These are phyloP conservation scores for Leptographium radiaticola DNA, from an alignment of 2,329 filamentous ascomycete species.

Conservation along the genomic window DNA sequence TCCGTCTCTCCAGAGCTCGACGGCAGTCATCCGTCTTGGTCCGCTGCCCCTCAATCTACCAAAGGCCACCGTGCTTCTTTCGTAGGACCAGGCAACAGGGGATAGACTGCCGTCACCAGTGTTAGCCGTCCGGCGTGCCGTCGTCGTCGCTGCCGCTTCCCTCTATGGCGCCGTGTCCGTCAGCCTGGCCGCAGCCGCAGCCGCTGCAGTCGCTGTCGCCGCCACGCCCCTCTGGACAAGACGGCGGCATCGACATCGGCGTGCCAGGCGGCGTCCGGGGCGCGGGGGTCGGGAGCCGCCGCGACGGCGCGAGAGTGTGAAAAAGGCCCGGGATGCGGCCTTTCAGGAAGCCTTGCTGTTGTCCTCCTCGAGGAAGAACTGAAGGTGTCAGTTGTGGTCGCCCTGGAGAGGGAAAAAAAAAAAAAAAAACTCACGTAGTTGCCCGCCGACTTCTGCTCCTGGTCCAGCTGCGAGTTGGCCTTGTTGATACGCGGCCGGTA, in stretches of 20 bases:
- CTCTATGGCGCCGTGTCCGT: neutral
- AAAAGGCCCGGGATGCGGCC: constrained; percentile 35
- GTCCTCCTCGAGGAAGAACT: constrained; percentile 91
- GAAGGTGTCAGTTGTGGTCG: too few species aligned
- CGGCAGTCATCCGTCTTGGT: constrained; percentile 50
- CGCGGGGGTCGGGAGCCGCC: neutral
- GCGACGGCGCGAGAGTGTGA: neutral
- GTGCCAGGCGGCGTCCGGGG: neutral
- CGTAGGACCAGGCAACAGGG: constrained; percentile 53
- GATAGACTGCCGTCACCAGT: constrained; percentile 47
- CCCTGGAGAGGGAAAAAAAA: neutral
- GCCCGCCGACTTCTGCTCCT: constrained; percentile 87
- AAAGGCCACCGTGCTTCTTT: neutral
- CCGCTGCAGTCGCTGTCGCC: neutral
- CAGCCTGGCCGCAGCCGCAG: neutral
- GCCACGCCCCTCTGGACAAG: neutral
- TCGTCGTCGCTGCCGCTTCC: constrained; percentile 31
- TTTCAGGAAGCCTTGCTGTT: constrained; percentile 46
- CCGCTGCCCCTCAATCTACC: constrained; percentile 43
- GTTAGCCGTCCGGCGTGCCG: constrained; percentile 54
- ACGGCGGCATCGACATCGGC: neutral
- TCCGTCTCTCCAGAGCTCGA: constrained; percentile 17
- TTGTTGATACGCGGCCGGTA: constrained; percentile 99
- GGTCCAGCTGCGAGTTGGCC: constrained; percentile 84
- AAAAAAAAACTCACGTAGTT: constrained; percentile 60